These are phyloP conservation scores for Eucalyptus leucophloia DNA, from an alignment of 345 rosid genomes.

Conservation along the genomic window DNA sequence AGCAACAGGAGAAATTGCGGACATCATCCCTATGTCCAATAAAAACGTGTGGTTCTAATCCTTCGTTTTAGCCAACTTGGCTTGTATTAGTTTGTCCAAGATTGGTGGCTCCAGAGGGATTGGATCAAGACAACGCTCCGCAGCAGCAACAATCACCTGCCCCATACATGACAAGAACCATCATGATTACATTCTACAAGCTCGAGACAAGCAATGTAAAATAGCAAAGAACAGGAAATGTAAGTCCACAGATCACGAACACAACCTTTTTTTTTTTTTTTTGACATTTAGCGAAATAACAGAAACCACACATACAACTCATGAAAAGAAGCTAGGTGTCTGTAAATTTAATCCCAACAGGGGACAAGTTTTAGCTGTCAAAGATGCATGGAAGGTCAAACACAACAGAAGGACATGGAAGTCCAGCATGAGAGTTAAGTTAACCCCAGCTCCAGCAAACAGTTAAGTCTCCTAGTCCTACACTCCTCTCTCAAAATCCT, in stretches of 20 bases:
- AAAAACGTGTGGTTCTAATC: conserved; percentile 12
- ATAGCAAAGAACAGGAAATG: background rate
- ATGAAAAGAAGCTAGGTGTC: background rate
- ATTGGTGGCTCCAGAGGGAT: conserved; percentile 87
- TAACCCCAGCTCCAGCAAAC: background rate
- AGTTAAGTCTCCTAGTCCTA: background rate
- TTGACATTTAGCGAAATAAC: background rate
- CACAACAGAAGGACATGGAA: background rate
- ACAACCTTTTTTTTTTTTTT: background rate
- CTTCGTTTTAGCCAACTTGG: conserved; percentile 54
- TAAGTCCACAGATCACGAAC: background rate
- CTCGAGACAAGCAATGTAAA: background rate
- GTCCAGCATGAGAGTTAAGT: background rate
- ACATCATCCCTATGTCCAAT: background rate
- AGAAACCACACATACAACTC: background rate
- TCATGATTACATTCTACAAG: background rate
- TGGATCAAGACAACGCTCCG: conserved; percentile 92
- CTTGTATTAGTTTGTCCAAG: conserved; percentile 88
- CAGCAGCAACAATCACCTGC: conserved; percentile 92
- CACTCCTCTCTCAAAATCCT: background rate
- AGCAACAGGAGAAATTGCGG: background rate
- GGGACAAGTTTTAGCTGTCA: background rate
- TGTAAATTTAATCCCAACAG: background rate
- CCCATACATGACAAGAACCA: background rate
- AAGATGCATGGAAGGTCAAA: background rate